These are phyloP conservation scores for Alternaria sp. DNA, from an alignment of 2,329 filamentous ascomycete genomes.

Conservation along the genomic window DNA sequence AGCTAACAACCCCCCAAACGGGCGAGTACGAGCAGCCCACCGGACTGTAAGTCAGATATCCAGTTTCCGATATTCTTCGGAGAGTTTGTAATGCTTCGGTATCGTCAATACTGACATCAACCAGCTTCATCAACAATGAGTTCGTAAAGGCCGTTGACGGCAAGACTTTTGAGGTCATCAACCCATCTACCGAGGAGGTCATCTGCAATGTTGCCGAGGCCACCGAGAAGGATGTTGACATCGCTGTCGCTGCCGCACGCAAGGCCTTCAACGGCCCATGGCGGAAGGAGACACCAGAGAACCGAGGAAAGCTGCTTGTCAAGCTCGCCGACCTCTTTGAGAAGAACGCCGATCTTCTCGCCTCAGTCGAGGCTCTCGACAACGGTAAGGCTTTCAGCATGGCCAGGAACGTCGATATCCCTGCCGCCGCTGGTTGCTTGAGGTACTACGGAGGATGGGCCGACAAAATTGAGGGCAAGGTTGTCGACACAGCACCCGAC, in stretches of 20 bases:
- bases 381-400: slow-evolving; percentile 82
- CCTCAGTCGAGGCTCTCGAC: slow-evolving; percentile 84
- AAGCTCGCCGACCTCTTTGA: slow-evolving; percentile 84
- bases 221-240: slow-evolving; percentile 81
- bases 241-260: slow-evolving; percentile 84
- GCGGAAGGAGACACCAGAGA: slow-evolving; percentile 70
- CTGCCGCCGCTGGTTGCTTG: slow-evolving; percentile 70
- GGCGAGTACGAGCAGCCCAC: slow-evolving; percentile 63
- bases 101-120: slow-evolving; percentile 21
- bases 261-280: slow-evolving; percentile 81
- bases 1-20: slow-evolving; percentile 72
- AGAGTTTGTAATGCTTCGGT: slow-evolving; percentile 4
- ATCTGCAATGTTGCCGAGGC: slow-evolving; percentile 85
- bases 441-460: slow-evolving; percentile 91
- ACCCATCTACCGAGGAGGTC: slow-evolving; percentile 82
- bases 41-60: slow-evolving; percentile 55
- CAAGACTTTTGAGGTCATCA: slow-evolving; percentile 91
- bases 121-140: slow-evolving; percentile 90
- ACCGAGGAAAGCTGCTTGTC: slow-evolving; percentile 71
- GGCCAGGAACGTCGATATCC: slow-evolving; percentile 74
- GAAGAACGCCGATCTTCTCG: slow-evolving; percentile 76
- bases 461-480: slow-evolving; percentile 90
- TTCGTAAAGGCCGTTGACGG: slow-evolving; percentile 84
- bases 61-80: slow-evolving; percentile 5
- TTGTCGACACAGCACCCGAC: slow-evolving; percentile 77